phyloP scores from a whole-genome alignment of 495 filamentous ascomycete species.

The Niebla homalea region DNA sequence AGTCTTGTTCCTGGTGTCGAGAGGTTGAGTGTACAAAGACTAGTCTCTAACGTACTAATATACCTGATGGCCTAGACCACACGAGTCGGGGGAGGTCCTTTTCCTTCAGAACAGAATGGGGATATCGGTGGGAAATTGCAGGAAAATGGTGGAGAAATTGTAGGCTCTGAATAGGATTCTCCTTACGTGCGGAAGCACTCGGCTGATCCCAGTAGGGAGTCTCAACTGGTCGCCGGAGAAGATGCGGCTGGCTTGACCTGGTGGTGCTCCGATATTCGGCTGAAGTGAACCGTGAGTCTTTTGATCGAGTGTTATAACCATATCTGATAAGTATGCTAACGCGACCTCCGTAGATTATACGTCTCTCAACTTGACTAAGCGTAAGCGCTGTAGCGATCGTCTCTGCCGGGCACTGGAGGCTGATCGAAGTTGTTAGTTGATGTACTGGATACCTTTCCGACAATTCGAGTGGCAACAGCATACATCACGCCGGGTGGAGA shows the following conservation, averaged over 20 bases:
- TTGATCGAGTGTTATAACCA: too few species aligned
- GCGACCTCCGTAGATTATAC: constrained; percentile 41
- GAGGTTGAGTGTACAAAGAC: neutral
- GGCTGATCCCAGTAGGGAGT: neutral
- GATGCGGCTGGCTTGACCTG: constrained; percentile 85
- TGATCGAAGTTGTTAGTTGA: constrained; percentile 32
- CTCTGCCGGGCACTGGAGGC: too few species aligned
- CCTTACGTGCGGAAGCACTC: neutral
- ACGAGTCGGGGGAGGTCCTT: constrained; percentile 67
- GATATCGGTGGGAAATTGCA: constrained; percentile 52
- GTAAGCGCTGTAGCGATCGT: too few species aligned
- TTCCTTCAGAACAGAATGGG: constrained; percentile 71
- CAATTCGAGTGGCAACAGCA: constrained; percentile 63
- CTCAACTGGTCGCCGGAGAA: neutral
- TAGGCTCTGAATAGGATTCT: constrained; percentile 23
- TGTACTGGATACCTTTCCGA: constrained; percentile 68
- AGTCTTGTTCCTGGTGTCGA: constrained; percentile 12
- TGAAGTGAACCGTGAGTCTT: constrained; percentile 35
- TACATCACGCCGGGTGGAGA: constrained; percentile 45
- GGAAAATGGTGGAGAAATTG: constrained; percentile 51
- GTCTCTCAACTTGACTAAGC: constrained; percentile 72
- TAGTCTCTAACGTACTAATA: neutral
- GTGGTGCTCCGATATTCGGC: constrained; percentile 70
- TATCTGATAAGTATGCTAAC: too few species aligned
- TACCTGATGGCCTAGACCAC: constrained; percentile 36